Evolutionary conservation across 225 moss, liverwort and hornwort species (phyloP).

Genomic region (Straminergon stramineum): DNA sequence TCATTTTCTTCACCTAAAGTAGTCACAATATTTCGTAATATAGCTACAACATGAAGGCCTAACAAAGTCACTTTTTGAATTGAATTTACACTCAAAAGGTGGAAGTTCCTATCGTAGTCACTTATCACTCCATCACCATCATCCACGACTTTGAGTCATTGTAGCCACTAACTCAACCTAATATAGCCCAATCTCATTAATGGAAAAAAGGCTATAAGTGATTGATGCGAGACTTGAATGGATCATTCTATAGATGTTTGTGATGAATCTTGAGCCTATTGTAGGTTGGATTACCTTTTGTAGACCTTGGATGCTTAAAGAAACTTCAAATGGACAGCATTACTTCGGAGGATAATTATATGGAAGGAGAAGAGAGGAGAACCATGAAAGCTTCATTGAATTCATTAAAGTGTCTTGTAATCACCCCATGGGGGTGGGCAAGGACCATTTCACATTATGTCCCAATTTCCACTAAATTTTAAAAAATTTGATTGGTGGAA

Average conservation of each 20-base stretch:
- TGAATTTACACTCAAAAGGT: not conserved
- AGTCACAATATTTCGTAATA: not conserved
- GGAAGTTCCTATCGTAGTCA: accelerated
- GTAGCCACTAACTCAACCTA: not conserved
- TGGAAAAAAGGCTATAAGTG: not conserved
- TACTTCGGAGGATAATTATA: not conserved
- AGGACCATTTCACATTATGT: not conserved
- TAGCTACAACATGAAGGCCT: not conserved
- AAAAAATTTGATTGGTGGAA: not conserved
- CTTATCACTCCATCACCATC: not conserved
- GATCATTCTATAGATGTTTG: not conserved
- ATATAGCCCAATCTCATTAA: not conserved
- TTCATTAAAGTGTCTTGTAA: not conserved
- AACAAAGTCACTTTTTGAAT: not conserved
- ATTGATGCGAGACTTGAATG: not conserved
- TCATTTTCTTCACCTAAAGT: no score
- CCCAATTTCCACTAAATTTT: not conserved
- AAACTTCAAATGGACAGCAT: not conserved
- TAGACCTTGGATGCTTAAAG: not conserved
- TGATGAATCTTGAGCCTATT: not conserved
- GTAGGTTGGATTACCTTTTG: not conserved
- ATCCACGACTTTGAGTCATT: not conserved
- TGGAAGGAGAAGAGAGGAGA: not conserved
- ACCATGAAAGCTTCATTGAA: not conserved
- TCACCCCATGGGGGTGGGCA: accelerated